Evolutionary conservation across 768 basidiomycete genomes (phyloP), one percentile per base, ranked within the genome.

Genomic region (Russula compacta): DNA sequence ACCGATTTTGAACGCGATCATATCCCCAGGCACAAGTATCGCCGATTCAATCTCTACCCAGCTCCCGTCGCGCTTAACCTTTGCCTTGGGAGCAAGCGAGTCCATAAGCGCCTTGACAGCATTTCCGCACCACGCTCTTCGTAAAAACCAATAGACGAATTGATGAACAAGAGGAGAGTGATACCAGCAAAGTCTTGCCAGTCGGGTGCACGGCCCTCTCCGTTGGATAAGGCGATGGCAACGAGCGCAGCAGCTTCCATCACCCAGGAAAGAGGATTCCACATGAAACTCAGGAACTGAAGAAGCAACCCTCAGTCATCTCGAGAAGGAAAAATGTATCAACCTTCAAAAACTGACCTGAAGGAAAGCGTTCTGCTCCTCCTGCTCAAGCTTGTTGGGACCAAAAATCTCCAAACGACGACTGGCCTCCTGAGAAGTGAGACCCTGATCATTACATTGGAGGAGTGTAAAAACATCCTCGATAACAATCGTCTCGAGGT

Each of bases 91-190:
- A 6, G 95, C 95, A 63, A 98, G 89, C 1, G 95, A 97, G 72
- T 98, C 95, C 95, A 98, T 98, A 63, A 98, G 88, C 4, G 95
- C 95, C 78, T 95, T 97, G 78, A 98, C 95, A 32, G 95, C 95
- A 75, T 98, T 98, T 75, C 95, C 95, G 95, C 95, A 69, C 92
- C 93, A 57, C 85, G 83, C 75, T 98, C 95, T 74, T 98, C 95
- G 77, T 95, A 94, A 83, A 95, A 98, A 81, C 95, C 95, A 70
- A 98, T 98, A 46, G 85, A 78, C 3, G 95, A 97, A 83, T 98
- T 98, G 84, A 93, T 80, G 76, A 98, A 81, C 35, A 98, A 76
- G 6, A 98, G 83, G 53, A 91, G 78, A 68, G 97, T 76, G 78
- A 98, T 98, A 83, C 95, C 95, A 75, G 89, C 82, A 76, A 98